Conservation (phyloP, 345 rosid genomes). For the Kernera saxatilis region DNA sequence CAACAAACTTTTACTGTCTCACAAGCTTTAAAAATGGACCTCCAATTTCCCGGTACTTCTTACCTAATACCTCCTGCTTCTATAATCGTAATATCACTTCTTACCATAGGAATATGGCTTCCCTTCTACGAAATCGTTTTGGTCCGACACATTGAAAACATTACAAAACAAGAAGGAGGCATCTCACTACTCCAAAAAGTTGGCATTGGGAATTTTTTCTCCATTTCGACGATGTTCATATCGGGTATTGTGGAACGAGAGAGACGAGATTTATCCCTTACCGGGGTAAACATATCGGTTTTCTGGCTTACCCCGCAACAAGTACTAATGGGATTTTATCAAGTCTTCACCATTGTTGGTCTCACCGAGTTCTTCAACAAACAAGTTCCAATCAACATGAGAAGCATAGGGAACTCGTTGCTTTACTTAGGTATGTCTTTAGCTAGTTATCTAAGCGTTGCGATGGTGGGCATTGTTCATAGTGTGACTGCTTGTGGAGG, state of each 20-base stretch:
- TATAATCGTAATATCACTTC: constrained; percentile 25
- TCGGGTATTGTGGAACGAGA: constrained; percentile 44
- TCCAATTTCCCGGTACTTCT: constrained; percentile 30
- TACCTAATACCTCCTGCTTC: constrained; percentile 47
- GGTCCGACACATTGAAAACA: constrained; percentile 24
- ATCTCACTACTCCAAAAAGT: constrained; percentile 57
- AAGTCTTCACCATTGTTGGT: constrained; percentile 57
- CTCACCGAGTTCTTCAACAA: constrained; percentile 58
- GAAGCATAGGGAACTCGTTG: constrained; percentile 46
- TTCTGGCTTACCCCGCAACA: constrained; percentile 63
- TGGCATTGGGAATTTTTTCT: constrained; percentile 46
- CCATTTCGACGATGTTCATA: constrained; percentile 40
- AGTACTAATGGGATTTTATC: constrained; percentile 45
- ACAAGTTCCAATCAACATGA: constrained; percentile 61
- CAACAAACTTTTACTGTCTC: constrained; percentile 36
- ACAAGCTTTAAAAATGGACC: constrained; percentile 45
- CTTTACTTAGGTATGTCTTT: constrained; percentile 23
- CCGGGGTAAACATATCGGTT: constrained; percentile 35
- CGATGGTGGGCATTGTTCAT: constrained; percentile 36
- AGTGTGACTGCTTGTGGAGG: constrained; percentile 36
- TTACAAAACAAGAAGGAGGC: constrained; percentile 42
- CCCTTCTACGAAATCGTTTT: constrained; percentile 39
- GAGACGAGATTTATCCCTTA: constrained; percentile 31
- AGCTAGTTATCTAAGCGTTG: constrained; percentile 41
- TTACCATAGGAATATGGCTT: constrained; percentile 35